Evolutionary conservation across 2,329 filamentous ascomycete genomes (phyloP), one percentile per base, ranked within the genome.

Genomic region (Arthrobotrys entomopaga): DNA sequence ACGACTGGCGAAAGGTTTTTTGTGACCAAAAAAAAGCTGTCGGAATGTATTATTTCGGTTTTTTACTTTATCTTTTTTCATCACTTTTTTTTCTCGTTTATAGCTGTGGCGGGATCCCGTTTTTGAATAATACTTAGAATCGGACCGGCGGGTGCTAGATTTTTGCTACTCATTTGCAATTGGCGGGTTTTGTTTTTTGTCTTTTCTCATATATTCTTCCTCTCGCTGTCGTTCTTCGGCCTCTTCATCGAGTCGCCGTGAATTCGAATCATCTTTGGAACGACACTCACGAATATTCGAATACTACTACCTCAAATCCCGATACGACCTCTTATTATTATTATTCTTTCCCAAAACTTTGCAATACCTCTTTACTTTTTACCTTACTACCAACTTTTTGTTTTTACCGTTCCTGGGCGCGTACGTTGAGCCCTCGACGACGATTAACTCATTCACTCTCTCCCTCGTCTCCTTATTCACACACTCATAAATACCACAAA

Each of bases 81-180:
- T 46, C 20, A 34, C 6, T 43, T 43, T 43, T 16, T 43, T 43
- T 13, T 5, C 8, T 46, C 11, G 6, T 42, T 46, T 59, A 19
- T 34, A 34, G 54, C 60, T 65, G 42, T 72, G 67, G 67, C 24
- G 52, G 57, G 46, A 57, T 73, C 42, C 46, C 52, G 63, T 64
- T 65, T 74, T 38, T 63, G 22, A 15, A 8, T 34, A 34, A 49
- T 34, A 34, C 40, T 75, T 76, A 66, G 66, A 72, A 53, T 66
- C 58, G 61, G 73, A 61, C 67, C 57, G 65, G 48, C 20, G 54
- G 67, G 66, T 65, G 73, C 69, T 73, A 66, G 69, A 73, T 72
- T 49, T 26, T 63, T 63, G 6, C 22, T 43, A 43, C 64, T 72
- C 64, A 50, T 60, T 63, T 34, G 29, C 29, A 34, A 34, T 34